Percentiles rank a stretch among this genome's conserved stretches.
Evolutionary conservation across 345 rosid species (phyloP).

Genomic region (Erysimum cheiranthoides): DNA sequence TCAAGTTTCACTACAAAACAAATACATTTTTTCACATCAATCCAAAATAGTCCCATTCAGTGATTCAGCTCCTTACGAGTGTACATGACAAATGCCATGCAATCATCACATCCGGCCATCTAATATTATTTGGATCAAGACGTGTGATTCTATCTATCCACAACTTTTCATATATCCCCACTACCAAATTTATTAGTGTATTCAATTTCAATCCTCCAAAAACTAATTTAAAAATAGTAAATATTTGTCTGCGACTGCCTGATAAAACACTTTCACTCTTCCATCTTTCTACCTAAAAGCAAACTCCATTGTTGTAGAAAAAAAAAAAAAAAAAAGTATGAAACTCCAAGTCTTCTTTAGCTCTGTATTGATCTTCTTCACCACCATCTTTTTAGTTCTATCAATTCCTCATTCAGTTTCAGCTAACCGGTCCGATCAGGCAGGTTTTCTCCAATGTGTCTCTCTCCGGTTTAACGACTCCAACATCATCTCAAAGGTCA

Average conservation of each 20-base stretch:
- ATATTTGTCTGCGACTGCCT: background rate
- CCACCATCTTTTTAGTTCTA: slow-evolving; percentile 8
- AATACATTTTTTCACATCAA: slow-evolving; percentile 6
- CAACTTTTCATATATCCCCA: slow-evolving; percentile 5
- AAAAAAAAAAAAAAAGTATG: background rate
- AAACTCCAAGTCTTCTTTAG: slow-evolving; percentile 25
- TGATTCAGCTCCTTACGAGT: slow-evolving; percentile 25
- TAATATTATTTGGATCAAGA: slow-evolving; percentile 1
- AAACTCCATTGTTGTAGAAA: slow-evolving; percentile 21
- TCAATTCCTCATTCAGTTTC: slow-evolving; percentile 2
- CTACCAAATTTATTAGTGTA: background rate
- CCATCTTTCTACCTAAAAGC: background rate
- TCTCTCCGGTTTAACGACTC: slow-evolving; percentile 44
- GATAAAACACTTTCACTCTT: slow-evolving; percentile 14
- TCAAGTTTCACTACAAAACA: slow-evolving; percentile 8
- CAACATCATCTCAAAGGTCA: slow-evolving; percentile 35
- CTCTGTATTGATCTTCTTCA: slow-evolving; percentile 18
- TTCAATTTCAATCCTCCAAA: slow-evolving; percentile 6
- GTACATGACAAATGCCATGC: slow-evolving; percentile 35
- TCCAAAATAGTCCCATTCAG: slow-evolving; percentile 31
- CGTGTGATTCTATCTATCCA: slow-evolving; percentile 41
- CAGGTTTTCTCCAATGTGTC: slow-evolving; percentile 42
- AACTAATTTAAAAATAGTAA: background rate
- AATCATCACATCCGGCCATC: slow-evolving; percentile 21
- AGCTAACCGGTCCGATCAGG: slow-evolving; percentile 14